These are phyloP conservation scores for Schizothecium vesticola DNA, from an alignment of 495 filamentous ascomycete genomes.

Conservation along the genomic window DNA sequence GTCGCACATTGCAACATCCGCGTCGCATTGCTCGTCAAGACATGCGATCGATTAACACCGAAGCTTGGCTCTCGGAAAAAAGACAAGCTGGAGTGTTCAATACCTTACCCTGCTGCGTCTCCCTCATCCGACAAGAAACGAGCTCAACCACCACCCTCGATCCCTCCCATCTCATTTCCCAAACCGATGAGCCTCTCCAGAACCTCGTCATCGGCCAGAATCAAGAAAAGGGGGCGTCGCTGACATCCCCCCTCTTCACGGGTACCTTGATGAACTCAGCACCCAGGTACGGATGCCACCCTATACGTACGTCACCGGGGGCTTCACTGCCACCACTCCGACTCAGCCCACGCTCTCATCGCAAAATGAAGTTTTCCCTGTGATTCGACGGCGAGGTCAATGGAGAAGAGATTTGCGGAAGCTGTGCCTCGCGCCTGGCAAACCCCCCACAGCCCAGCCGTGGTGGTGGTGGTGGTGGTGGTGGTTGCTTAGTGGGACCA, in stretches of 20 bases:
- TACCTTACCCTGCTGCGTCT: background rate
- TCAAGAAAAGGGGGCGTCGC: background rate
- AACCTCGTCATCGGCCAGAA: background rate
- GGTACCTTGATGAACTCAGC: background rate
- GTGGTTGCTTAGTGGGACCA: background rate
- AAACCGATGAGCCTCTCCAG: background rate
- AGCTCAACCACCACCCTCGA: background rate
- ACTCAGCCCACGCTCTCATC: background rate
- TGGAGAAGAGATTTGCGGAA: background rate
- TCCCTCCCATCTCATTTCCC: background rate
- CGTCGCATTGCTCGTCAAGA: too few species aligned
- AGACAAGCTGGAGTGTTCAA: too few species aligned
- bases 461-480: too few species aligned
- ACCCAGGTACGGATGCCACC: background rate
- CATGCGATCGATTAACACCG: too few species aligned
- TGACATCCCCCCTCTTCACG: background rate
- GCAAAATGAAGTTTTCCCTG: background rate
- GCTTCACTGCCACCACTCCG: background rate
- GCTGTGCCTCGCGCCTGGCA: background rate
- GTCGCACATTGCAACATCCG: too few species aligned
- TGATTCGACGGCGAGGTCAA: background rate
- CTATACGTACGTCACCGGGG: background rate
- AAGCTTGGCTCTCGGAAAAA: too few species aligned
- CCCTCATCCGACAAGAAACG: too few species aligned
- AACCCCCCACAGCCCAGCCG: too few species aligned